These are phyloP conservation scores for Podaxis sp. DNA, from an alignment of 768 basidiomycete genomes.

Conservation along the genomic window DNA sequence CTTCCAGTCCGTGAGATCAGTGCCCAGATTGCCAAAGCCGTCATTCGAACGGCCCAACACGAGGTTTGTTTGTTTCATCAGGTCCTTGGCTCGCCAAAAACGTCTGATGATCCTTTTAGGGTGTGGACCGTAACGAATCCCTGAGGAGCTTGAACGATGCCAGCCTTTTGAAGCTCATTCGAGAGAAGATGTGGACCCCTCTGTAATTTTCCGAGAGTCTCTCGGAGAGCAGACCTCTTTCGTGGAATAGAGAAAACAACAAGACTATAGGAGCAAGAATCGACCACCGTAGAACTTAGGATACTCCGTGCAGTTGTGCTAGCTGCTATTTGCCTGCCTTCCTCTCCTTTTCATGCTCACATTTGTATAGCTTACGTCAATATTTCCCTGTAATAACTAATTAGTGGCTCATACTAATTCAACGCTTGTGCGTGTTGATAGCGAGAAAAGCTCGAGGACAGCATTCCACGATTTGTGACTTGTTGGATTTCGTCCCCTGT, in stretches of 20 bases:
- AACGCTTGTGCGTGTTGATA: neutral
- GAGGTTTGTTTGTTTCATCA: conserved; percentile 30
- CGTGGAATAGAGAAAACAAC: too few relatives aligned
- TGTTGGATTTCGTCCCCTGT: too few relatives aligned
- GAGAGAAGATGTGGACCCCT: conserved; percentile 72
- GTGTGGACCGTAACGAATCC: conserved; percentile 52
- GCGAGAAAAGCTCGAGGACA: too few relatives aligned
- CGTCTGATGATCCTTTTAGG: conserved; percentile 29
- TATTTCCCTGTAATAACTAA: neutral
- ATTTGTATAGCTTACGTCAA: neutral
- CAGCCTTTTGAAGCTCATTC: conserved; percentile 53
- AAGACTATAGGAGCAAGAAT: too few relatives aligned
- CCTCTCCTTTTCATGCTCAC: neutral
- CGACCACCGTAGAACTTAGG: too few relatives aligned
- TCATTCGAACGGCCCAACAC: conserved; percentile 82
- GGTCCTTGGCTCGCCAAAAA: neutral
- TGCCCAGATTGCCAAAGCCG: conserved; percentile 65
- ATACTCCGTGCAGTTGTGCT: too few relatives aligned
- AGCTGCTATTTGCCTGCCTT: too few relatives aligned
- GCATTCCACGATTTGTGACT: too few relatives aligned
- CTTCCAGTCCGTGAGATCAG: conserved; percentile 76
- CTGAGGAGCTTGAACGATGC: conserved; percentile 59
- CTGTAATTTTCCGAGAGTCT: conserved; percentile 3
- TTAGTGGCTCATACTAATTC: neutral
- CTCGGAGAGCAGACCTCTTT: neutral